Conservation (phyloP, 2,329 filamentous ascomycete genomes). For the Aspergillus clavatus region DNA sequence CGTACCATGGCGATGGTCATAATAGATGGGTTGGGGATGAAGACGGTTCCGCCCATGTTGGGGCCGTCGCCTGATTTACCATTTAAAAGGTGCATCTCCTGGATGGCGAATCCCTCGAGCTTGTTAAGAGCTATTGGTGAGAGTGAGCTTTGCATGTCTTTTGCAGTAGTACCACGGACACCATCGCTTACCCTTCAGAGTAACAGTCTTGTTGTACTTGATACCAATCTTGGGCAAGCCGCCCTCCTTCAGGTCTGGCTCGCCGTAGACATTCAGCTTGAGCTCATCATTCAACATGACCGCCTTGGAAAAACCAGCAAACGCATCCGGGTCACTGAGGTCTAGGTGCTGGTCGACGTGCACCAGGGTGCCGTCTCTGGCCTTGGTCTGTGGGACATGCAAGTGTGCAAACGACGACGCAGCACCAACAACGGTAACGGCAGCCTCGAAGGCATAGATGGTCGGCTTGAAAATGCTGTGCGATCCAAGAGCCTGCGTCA, state of each 20-base stretch:
- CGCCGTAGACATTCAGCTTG: constrained; percentile 48
- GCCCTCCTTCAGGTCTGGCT: constrained; percentile 49
- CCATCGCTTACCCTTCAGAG: constrained; percentile 49
- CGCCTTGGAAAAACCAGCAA: constrained; percentile 47
- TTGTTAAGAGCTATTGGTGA: constrained; percentile 50
- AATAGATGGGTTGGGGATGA: constrained; percentile 57
- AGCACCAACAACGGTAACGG: constrained; percentile 44
- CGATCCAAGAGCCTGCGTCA: constrained; percentile 46
- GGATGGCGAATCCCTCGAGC: constrained; percentile 49
- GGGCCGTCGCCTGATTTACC: constrained; percentile 39
- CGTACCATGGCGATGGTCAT: constrained; percentile 50
- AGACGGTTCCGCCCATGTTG: constrained; percentile 52
- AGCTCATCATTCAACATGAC: constrained; percentile 49
- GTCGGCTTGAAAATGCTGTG: constrained; percentile 50
- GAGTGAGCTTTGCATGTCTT: background rate
- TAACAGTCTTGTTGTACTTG: constrained; percentile 53
- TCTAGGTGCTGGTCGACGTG: constrained; percentile 43
- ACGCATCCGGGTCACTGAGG: constrained; percentile 43
- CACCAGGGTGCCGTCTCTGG: constrained; percentile 39
- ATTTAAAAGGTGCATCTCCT: constrained; percentile 44
- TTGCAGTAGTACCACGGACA: background rate
- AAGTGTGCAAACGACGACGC: constrained; percentile 42
- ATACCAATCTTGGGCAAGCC: constrained; percentile 48
- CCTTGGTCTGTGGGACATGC: constrained; percentile 43
- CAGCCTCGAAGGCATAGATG: constrained; percentile 51